A percentile compares a stretch with the other conserved stretches of the same genome.
Evolutionary conservation across 2,329 filamentous ascomycete genomes (phyloP).

Genomic region (Hansfordia pulvinata): DNA sequence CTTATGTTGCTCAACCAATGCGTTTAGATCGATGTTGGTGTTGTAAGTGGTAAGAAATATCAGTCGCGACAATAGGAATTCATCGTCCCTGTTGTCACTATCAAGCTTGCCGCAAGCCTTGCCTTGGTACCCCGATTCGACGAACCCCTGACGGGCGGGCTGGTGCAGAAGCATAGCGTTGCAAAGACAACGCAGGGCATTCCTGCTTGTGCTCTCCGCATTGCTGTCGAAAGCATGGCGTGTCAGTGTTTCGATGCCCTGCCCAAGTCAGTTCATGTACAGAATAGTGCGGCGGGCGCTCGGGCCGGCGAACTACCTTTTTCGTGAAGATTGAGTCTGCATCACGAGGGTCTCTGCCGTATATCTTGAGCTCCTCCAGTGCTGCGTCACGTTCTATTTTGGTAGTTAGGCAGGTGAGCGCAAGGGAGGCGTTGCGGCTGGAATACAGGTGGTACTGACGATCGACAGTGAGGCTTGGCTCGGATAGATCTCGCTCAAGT

Average conservation of each 20-base stretch:
- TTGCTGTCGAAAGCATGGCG: conserved; percentile 59
- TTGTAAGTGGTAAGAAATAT: conserved; percentile 72
- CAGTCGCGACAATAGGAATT: conserved; percentile 72
- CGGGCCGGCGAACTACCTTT: conserved; percentile 34
- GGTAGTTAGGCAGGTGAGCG: conserved; percentile 5
- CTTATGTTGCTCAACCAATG: conserved; percentile 50
- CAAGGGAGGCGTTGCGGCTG: neutral
- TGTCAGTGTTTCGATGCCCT: conserved; percentile 65
- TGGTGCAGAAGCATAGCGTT: conserved; percentile 67
- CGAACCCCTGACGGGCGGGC: conserved; percentile 56
- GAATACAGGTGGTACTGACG: conserved; percentile 2
- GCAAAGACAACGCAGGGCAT: conserved; percentile 70
- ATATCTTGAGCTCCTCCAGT: conserved; percentile 61
- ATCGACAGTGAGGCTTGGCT: conserved; percentile 3
- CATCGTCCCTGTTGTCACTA: conserved; percentile 64
- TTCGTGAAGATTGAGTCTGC: conserved; percentile 77
- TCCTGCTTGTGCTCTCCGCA: conserved; percentile 50
- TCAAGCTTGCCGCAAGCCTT: conserved; percentile 60
- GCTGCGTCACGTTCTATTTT: conserved; percentile 45
- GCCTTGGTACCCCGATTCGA: conserved; percentile 53
- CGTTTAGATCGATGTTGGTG: conserved; percentile 51
- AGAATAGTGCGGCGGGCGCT: conserved; percentile 1
- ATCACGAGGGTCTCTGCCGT: conserved; percentile 57
- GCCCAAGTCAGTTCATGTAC: conserved; percentile 6
- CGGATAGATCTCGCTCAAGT: conserved; percentile 5